A percentile compares a stretch with the other conserved stretches of the same genome.
phyloP scores from a whole-genome alignment of 1,284 basidiomycete species.

The Sutorius eximius region DNA sequence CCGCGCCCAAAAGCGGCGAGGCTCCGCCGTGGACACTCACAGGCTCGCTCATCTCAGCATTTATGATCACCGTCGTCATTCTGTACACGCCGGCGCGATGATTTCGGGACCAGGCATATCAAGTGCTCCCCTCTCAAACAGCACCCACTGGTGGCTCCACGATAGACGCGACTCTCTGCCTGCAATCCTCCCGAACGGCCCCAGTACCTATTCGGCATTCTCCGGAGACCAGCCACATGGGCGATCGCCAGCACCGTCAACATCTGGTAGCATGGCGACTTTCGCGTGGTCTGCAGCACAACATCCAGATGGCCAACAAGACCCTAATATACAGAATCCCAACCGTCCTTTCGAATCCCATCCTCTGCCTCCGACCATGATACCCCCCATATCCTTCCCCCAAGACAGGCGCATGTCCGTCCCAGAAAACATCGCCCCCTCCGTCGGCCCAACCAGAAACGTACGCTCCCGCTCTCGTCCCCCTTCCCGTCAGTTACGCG shows the following conservation, averaged over 20 bases:
- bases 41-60: slow-evolving; percentile 69
- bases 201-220: slow-evolving; percentile 58
- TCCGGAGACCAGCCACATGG: slow-evolving; percentile 65
- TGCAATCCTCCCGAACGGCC: slow-evolving; percentile 63
- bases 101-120: slow-evolving; percentile 32
- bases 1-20: slow-evolving; percentile 76
- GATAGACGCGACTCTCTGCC: slow-evolving; percentile 74
- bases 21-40: slow-evolving; percentile 74
- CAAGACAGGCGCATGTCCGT: slow-evolving; percentile 74
- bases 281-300: slow-evolving; percentile 69
- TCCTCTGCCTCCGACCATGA: slow-evolving; percentile 43
- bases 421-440: slow-evolving; percentile 52
- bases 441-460: slow-evolving; percentile 49
- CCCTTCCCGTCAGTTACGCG: slow-evolving; percentile 60
- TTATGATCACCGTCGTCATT: slow-evolving; percentile 69
- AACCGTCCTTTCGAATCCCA: slow-evolving; percentile 39
- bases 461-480: slow-evolving; percentile 69
- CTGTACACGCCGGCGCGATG: slow-evolving; percentile 60
- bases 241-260: slow-evolving; percentile 55
- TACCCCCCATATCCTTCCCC: slow-evolving; percentile 57
- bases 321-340: slow-evolving; percentile 41
- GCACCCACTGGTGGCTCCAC: slow-evolving; percentile 52
- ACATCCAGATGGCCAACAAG: slow-evolving; percentile 44
- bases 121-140: slow-evolving; percentile 14
- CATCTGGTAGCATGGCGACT: slow-evolving; percentile 60